These are phyloP conservation scores for Canna indica DNA, from an alignment of 176 grass and related monocot genomes.

Conservation along the genomic window DNA sequence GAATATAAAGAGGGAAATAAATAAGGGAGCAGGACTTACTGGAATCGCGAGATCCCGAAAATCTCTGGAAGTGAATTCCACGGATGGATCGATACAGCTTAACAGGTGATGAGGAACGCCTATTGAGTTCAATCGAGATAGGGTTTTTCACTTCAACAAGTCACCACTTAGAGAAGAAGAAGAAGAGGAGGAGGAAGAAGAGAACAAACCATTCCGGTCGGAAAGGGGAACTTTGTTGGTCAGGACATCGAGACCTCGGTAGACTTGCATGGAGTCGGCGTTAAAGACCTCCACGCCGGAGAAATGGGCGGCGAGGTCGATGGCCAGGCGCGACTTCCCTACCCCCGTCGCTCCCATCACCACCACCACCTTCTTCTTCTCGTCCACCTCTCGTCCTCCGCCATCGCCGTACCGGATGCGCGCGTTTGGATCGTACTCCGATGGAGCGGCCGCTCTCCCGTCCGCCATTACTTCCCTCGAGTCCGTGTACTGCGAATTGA, in stretches of 20 bases:
- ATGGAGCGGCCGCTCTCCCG: background rate
- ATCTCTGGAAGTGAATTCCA: slow-evolving; percentile 70
- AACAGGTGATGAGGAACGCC: slow-evolving; percentile 79
- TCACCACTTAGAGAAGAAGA: background rate
- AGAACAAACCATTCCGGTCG: slow-evolving; percentile 55
- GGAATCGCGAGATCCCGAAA: slow-evolving; percentile 56
- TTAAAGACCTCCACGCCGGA: slow-evolving; percentile 62
- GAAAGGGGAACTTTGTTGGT: slow-evolving; percentile 74
- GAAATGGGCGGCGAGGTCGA: slow-evolving; percentile 68
- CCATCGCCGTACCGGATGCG: background rate
- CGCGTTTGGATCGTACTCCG: background rate
- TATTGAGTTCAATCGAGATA: slow-evolving; percentile 21
- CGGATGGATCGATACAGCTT: slow-evolving; percentile 54
- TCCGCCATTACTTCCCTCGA: background rate
- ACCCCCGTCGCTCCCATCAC: slow-evolving; percentile 90
- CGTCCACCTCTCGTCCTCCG: too few relatives aligned
- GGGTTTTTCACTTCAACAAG: background rate
- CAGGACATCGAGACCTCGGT: slow-evolving; percentile 65
- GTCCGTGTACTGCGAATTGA: too few relatives aligned
- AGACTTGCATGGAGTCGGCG: slow-evolving; percentile 96
- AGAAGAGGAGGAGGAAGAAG: background rate
- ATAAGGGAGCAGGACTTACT: slow-evolving; percentile 14
- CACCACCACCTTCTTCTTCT: slow-evolving; percentile 47
- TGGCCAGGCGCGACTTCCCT: slow-evolving; percentile 74
- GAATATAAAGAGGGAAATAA: background rate